Evolutionary conservation across 177 flowering plant genomes (phyloP), one percentile per base, ranked within the genome.

Genomic region (Tripterygium wilfordii): DNA sequence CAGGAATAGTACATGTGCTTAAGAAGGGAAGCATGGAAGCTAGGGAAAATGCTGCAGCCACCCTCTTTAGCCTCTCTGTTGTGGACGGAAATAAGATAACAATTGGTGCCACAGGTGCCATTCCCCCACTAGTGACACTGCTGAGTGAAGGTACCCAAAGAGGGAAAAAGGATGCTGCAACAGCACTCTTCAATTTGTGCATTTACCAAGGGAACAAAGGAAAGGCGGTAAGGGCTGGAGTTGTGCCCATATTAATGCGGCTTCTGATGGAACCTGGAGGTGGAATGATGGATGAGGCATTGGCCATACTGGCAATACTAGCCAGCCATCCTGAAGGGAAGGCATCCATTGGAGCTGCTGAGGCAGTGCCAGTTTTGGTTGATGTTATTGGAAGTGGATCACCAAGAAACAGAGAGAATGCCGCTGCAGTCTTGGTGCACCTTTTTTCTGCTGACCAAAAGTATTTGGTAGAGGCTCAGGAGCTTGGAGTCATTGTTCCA

Each of bases 151-250:
- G 98, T 16, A 85, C 83, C 29, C 98, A 74, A 42, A 72, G 94
- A 42, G 98, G 98, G 18, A 92, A 84, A 73, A 92, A 92, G 52
- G 98, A 92, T 64, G 98, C 98, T 16, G 96, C 98, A 14, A 88
- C 98, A 5, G 98, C 98, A 24, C 76, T 92, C 15, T 92, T 92
- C 68, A 92, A 88, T 64, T 58, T 92, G 45, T 86, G 96, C 77
- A 88, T 91, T 24, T 91, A 69, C 64, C 96, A 85, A 63, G 98
- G 96, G 22, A 91, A 91, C 77, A 91, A 88, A 51, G 98, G 82
- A 30, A 76, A 72, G 65, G 98, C 95, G 23, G 80, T 88, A 30
- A 68, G 95, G 52, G 89, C 98, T 41, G 92, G 98, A 21, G 78
- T 88, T 49, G 73, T 88, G 21, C 76, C 86, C 22, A 79, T 77